These are phyloP conservation scores for Eragrostis tef DNA, from an alignment of 202 grass and related monocot genomes.

Conservation along the genomic window DNA sequence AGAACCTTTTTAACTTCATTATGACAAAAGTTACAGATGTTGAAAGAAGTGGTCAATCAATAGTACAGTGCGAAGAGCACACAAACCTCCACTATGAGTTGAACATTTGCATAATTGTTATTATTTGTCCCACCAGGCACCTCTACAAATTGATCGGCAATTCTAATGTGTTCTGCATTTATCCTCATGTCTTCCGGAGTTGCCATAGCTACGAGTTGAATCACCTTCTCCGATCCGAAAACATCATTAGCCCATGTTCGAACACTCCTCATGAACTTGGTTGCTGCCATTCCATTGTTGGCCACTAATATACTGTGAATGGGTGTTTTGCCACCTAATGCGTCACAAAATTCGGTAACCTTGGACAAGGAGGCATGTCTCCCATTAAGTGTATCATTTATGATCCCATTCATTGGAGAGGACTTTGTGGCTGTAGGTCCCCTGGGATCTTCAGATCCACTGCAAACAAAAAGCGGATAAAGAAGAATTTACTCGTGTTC, in stretches of 20 bases:
- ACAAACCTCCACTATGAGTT: conserved; percentile 75
- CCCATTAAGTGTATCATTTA: conserved; percentile 57
- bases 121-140: conserved; percentile 86
- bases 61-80: conserved; percentile 24
- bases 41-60: background rate
- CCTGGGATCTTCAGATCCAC: conserved; percentile 58
- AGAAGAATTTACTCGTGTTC: background rate
- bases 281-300: conserved; percentile 92
- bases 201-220: conserved; percentile 86
- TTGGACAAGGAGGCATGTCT: conserved; percentile 58
- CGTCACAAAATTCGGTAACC: conserved; percentile 68
- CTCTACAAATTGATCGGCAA: conserved; percentile 88
- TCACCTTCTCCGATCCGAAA: conserved; percentile 75
- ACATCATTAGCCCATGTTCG: conserved; percentile 77
- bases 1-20: background rate
- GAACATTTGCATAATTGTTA: conserved; percentile 86
- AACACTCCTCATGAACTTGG: conserved; percentile 76
- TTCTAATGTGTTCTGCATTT: conserved; percentile 87
- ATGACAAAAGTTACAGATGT: conserved; percentile 3
- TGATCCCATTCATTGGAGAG: conserved; percentile 61
- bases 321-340: conserved; percentile 65
- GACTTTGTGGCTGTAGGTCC: conserved; percentile 33
- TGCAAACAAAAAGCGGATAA: conserved; percentile 33
- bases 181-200: conserved; percentile 83
- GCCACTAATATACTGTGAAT: conserved; percentile 76